Percentiles rank a stretch among this genome's conserved stretches.
Evolutionary conservation across 2,329 filamentous ascomycete genomes (phyloP).

Genomic region (Cryphonectria nitschkei): DNA sequence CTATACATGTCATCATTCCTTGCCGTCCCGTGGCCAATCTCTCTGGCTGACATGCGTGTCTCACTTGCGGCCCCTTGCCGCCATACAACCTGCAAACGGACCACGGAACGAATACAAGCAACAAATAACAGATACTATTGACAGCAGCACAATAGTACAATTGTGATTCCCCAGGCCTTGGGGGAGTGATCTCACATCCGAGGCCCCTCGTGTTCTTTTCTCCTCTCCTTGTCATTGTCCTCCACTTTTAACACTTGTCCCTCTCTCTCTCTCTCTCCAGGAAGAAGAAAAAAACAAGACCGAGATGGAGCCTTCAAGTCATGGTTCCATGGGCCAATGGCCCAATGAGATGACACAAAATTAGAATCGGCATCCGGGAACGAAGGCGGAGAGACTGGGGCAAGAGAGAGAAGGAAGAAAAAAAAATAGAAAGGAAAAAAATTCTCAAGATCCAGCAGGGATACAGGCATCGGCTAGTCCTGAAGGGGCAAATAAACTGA

Average conservation of each 20-base stretch:
- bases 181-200: neutral
- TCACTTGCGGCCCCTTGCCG: conserved; percentile 3
- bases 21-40: conserved; percentile 5
- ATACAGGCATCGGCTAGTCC: conserved; percentile 15
- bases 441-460: conserved; percentile 10
- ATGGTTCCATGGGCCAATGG: neutral
- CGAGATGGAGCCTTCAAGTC: conserved; percentile 2
- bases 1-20: neutral
- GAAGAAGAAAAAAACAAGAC: neutral
- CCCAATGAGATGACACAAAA: conserved; percentile 5
- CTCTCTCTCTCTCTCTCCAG: neutral
- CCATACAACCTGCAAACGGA: conserved; percentile 7
- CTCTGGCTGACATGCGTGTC: conserved; percentile 7
- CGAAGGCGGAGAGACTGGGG: neutral
- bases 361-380: conserved; percentile 1
- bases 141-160: neutral
- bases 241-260: neutral
- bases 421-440: conserved; percentile 14
- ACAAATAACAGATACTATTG: neutral
- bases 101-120: neutral
- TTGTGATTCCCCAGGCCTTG: neutral
- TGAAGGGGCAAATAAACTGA: neutral
- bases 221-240: neutral
- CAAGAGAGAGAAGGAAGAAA: neutral
- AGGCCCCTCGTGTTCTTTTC: neutral